Percentiles rank a stretch among this genome's conserved stretches.
phyloP scores from a whole-genome alignment of 306 rosid species.

The Prinsepia uniflora region DNA sequence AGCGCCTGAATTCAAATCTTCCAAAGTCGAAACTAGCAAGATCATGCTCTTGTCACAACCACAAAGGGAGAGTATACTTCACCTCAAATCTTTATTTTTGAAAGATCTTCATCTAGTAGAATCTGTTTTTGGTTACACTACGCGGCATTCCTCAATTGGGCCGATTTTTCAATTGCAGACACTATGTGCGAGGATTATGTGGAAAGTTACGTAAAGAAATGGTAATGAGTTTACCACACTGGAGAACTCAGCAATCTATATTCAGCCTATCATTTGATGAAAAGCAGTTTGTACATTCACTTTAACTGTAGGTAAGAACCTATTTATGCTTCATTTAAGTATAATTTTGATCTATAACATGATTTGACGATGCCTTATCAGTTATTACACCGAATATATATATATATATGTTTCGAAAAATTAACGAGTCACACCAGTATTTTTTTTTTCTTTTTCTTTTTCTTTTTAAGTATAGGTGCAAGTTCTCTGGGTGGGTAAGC shows the following conservation, averaged over 20 bases:
- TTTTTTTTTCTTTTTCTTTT: not conserved
- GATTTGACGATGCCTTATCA: not conserved
- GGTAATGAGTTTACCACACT: constrained; percentile 43
- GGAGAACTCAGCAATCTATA: constrained; percentile 62
- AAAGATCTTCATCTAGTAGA: constrained; percentile 45
- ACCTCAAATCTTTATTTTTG: constrained; percentile 39
- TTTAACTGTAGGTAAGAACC: not conserved
- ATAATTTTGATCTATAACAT: not conserved
- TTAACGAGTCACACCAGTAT: not conserved
- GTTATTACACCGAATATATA: not conserved
- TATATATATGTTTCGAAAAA: not conserved
- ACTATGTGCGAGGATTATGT: constrained; percentile 56
- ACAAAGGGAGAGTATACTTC: constrained; percentile 32
- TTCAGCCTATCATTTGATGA: constrained; percentile 39
- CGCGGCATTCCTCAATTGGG: constrained; percentile 42
- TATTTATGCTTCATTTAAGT: not conserved
- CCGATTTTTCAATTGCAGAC: constrained; percentile 36
- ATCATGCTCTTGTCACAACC: constrained; percentile 37
- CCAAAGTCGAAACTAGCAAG: constrained; percentile 25
- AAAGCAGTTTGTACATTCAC: not conserved
- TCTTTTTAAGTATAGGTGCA: not conserved
- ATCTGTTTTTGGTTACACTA: constrained; percentile 29
- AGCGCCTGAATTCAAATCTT: constrained; percentile 36
- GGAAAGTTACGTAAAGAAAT: constrained; percentile 38
- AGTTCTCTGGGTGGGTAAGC: not conserved